Percentiles rank a stretch among this genome's conserved stretches.
phyloP scores from a whole-genome alignment of 768 basidiomycete genomes.

The Russula sp. region DNA sequence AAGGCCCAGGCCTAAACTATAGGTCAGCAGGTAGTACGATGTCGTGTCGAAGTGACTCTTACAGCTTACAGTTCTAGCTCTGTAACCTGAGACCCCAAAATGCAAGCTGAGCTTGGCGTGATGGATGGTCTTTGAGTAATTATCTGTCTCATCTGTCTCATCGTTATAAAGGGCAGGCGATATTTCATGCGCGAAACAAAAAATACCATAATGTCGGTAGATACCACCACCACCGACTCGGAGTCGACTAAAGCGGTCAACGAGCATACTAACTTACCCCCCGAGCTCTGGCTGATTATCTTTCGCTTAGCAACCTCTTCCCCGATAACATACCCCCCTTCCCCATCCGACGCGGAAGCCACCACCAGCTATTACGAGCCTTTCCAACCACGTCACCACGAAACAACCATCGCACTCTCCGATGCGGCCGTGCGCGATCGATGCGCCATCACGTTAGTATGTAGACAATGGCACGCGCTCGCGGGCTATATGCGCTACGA shows the following conservation, averaged over 20 bases:
- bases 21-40: too few species aligned
- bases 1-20: slow-evolving; percentile 35
- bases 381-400: slow-evolving; percentile 13
- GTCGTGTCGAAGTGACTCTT: too few species aligned
- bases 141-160: not conserved
- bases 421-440: slow-evolving; percentile 18
- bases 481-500: slow-evolving; percentile 25
- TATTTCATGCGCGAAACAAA: too few species aligned
- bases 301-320: slow-evolving; percentile 27
- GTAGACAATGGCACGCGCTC: slow-evolving; percentile 25
- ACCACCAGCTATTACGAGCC: slow-evolving; percentile 6
- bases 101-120: too few species aligned
- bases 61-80: too few species aligned
- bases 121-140: too few species aligned
- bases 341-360: not conserved
- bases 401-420: not conserved
- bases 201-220: slow-evolving; percentile 9
- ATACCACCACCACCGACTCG: too few species aligned
- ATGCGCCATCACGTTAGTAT: slow-evolving; percentile 21
- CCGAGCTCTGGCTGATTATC: slow-evolving; percentile 29
- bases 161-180: too few species aligned
- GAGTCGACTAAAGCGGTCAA: not conserved
- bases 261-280: slow-evolving; percentile 9
- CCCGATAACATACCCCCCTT: not conserved
- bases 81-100: not conserved